phyloP scores from a whole-genome alignment of 495 filamentous ascomycete genomes.

The Aspergillus bertholletiae region DNA sequence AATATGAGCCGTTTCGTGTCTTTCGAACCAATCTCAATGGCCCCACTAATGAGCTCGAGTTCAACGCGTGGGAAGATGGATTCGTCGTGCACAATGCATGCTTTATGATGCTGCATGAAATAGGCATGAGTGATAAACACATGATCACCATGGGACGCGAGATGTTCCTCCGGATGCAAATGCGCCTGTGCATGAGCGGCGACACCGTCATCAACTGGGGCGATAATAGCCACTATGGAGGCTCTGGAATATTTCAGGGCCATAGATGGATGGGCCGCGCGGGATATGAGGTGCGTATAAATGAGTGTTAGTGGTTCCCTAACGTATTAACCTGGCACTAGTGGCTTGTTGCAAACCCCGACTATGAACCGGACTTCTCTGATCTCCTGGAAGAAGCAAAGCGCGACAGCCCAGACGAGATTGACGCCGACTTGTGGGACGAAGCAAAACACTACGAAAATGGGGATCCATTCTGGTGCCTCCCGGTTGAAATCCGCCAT shows the following conservation, averaged over 20 bases:
- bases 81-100: neutral
- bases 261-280: neutral
- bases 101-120: neutral
- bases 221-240: neutral
- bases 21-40: neutral
- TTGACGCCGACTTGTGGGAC: neutral
- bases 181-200: neutral
- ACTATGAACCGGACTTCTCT: neutral
- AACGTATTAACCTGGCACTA: neutral
- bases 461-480: neutral
- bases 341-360: neutral
- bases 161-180: neutral
- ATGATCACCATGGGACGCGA: neutral
- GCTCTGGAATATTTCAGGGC: neutral
- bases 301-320: neutral
- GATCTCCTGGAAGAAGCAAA: neutral
- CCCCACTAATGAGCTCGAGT: neutral
- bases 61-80: neutral
- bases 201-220: neutral
- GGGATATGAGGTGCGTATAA: neutral
- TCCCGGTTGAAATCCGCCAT: neutral
- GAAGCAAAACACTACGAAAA: neutral
- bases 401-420: no score
- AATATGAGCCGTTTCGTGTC: no score
- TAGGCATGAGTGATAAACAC: neutral